Percentiles rank a stretch among this genome's conserved stretches.
These are phyloP conservation scores for Mycena maculata DNA, from an alignment of 768 basidiomycete genomes.

Conservation along the genomic window DNA sequence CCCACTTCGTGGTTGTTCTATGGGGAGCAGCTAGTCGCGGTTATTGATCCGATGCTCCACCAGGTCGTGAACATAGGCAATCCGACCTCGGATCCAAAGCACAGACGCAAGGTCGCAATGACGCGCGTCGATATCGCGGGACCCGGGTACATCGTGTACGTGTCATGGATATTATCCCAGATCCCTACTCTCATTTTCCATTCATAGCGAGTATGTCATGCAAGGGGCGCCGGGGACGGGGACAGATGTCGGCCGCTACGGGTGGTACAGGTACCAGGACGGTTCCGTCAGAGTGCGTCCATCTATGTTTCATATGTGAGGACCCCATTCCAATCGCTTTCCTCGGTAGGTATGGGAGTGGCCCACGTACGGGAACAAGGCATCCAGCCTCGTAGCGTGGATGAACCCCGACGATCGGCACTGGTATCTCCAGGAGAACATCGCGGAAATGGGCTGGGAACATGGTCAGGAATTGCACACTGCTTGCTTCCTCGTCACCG, in stretches of 20 bases:
- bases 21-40: neutral
- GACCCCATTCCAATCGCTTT: neutral
- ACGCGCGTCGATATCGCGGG: neutral
- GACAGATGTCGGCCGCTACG: conserved; percentile 6
- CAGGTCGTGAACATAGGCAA: neutral
- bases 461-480: too few relatives aligned
- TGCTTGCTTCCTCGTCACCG: too few relatives aligned
- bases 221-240: neutral
- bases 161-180: neutral
- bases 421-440: conserved; percentile 2
- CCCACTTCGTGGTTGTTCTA: neutral
- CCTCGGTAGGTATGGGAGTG: conserved; percentile 8
- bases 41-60: neutral
- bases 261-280: conserved; percentile 7
- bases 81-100: neutral
- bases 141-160: neutral
- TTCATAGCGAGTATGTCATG: conserved; percentile 4
- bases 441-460: neutral
- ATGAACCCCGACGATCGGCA: conserved; percentile 2
- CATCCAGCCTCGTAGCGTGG: neutral
- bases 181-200: neutral
- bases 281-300: neutral
- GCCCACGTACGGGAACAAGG: neutral
- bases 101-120: neutral
- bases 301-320: neutral